phyloP scores from a whole-genome alignment of 2,329 filamentous ascomycete genomes.

The Ascochyta pisi region DNA sequence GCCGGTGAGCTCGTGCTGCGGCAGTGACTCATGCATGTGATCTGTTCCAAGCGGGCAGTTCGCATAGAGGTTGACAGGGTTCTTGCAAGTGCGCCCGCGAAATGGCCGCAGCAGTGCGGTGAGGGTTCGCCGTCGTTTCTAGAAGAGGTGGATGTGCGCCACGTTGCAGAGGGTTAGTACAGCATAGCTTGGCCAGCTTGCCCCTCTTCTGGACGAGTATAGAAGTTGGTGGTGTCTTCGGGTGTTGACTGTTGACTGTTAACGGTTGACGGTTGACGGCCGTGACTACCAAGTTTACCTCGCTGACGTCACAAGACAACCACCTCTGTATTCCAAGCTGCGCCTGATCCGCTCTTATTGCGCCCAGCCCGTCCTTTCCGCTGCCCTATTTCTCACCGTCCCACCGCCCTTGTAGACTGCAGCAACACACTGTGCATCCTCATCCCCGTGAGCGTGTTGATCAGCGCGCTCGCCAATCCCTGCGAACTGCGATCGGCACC shows the following conservation, averaged over 20 bases:
- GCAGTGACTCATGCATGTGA: slow-evolving; percentile 6
- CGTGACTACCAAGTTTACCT: slow-evolving; percentile 5
- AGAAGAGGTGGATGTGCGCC: background rate
- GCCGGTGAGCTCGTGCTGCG: slow-evolving; percentile 12
- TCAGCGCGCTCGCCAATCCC: slow-evolving; percentile 25
- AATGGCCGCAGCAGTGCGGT: slow-evolving; percentile 5
- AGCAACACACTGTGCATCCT: slow-evolving; percentile 12
- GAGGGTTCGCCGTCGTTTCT: background rate
- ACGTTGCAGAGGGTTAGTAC: background rate
- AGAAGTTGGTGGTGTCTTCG: background rate
- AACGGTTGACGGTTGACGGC: background rate
- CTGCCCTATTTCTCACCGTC: slow-evolving; percentile 8
- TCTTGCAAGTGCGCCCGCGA: slow-evolving; percentile 4
- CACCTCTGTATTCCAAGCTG: slow-evolving; percentile 10
- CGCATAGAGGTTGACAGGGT: slow-evolving; percentile 5
- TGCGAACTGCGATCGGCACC: slow-evolving; percentile 28
- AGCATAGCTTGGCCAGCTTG: background rate
- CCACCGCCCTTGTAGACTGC: slow-evolving; percentile 1
- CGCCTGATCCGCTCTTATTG: slow-evolving; percentile 11
- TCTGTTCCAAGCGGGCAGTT: slow-evolving; percentile 14
- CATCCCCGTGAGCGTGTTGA: slow-evolving; percentile 18
- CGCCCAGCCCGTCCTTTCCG: slow-evolving; percentile 13
- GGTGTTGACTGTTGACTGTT: background rate
- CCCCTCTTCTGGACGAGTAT: background rate
- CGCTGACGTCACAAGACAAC: slow-evolving; percentile 4